phyloP scores from a whole-genome alignment of 2,329 filamentous ascomycete genomes.

The Aspergillus sp. region DNA sequence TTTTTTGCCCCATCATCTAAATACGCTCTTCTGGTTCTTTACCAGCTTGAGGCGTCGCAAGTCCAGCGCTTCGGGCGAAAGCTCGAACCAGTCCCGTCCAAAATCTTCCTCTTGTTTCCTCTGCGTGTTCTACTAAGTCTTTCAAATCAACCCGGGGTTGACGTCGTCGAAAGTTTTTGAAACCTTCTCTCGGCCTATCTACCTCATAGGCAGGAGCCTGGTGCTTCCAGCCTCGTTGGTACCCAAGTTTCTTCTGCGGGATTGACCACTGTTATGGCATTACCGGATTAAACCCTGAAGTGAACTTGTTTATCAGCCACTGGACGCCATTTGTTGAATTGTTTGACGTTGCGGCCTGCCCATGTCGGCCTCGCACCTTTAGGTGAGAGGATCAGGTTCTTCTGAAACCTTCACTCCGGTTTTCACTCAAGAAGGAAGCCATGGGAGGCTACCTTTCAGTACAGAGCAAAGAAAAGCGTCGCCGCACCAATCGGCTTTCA shows the following conservation, averaged over 20 bases:
- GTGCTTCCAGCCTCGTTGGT: background rate
- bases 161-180: background rate
- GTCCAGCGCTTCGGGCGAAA: background rate
- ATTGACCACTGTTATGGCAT: background rate
- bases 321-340: background rate
- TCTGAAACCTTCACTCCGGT: background rate
- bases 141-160: background rate
- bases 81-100: background rate
- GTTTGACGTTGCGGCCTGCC: background rate
- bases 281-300: background rate
- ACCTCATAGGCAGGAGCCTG: background rate
- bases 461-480: conserved; percentile 33
- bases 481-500: conserved; percentile 39
- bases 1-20: background rate
- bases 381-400: background rate
- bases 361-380: background rate
- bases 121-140: background rate
- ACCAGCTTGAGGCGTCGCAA: background rate
- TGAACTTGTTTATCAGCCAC: background rate
- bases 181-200: background rate
- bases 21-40: background rate
- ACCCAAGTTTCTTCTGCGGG: background rate
- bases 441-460: conserved; percentile 43
- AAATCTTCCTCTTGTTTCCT: background rate
- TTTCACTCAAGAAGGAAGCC: conserved; percentile 10